Evolutionary conservation across 306 rosid species (phyloP).

Genomic region (Arachis stenosperma): DNA sequence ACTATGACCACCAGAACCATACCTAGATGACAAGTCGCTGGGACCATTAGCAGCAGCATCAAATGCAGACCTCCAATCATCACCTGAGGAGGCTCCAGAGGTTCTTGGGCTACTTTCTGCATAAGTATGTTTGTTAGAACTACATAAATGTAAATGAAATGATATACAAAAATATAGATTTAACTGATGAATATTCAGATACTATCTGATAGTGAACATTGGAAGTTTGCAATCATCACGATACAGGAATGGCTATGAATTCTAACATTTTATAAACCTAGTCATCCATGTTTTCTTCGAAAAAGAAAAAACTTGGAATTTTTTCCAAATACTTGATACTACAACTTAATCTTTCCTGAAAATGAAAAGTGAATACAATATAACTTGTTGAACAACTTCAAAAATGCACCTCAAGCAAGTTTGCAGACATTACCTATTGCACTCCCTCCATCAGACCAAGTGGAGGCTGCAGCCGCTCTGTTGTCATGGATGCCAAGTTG

Average conservation of each 20-base stretch:
- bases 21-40: conserved; percentile 48
- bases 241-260: conserved; percentile 10
- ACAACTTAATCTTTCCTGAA: conserved; percentile 22
- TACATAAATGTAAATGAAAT: conserved; percentile 12
- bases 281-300: conserved; percentile 2
- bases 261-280: conserved; percentile 9
- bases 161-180: conserved; percentile 7
- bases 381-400: conserved; percentile 20
- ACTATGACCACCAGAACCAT: conserved; percentile 58
- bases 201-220: not conserved
- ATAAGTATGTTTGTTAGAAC: conserved; percentile 24
- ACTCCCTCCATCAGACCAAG: conserved; percentile 53
- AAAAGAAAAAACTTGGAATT: conserved; percentile 12
- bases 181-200: conserved; percentile 19
- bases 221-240: conserved; percentile 13
- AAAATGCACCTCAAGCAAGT: conserved; percentile 28
- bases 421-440: conserved; percentile 46
- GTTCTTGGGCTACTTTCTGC: conserved; percentile 56
- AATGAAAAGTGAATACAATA: conserved; percentile 4
- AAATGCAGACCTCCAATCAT: conserved; percentile 67
- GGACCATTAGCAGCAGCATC: conserved; percentile 64
- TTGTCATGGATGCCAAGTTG: conserved; percentile 61
- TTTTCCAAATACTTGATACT: conserved; percentile 12
- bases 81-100: conserved; percentile 45
- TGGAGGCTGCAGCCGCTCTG: conserved; percentile 53